A percentile compares a stretch with the other conserved stretches of the same genome.
Evolutionary conservation across 495 filamentous ascomycete species (phyloP).

Genomic region (Penicillium simplicissimum): DNA sequence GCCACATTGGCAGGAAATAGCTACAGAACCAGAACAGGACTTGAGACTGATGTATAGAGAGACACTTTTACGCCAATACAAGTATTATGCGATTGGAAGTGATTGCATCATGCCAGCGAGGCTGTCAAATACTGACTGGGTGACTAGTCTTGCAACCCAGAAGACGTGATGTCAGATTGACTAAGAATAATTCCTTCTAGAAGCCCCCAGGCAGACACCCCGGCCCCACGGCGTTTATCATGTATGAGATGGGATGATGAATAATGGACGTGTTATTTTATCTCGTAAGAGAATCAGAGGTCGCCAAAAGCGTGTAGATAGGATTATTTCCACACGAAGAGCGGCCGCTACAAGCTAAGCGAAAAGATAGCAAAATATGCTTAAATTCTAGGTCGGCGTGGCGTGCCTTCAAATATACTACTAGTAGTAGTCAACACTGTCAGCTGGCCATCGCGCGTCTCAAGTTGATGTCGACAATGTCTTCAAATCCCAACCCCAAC

Average conservation of each 20-base stretch:
- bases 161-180: not conserved
- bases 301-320: not conserved
- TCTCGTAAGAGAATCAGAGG: not conserved
- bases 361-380: not conserved
- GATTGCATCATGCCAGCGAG: not conserved
- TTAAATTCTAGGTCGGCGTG: not conserved
- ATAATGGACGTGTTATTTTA: not conserved
- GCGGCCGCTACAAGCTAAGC: not conserved
- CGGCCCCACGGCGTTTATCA: not conserved
- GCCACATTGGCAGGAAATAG: not conserved
- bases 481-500: not conserved
- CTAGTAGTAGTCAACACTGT: too few relatives aligned
- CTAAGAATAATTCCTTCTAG: slow-evolving; percentile 1
- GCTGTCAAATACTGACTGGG: not conserved
- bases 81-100: too few relatives aligned
- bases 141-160: not conserved
- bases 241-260: not conserved
- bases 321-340: not conserved
- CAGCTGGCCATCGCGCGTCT: not conserved
- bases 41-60: not conserved
- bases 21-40: not conserved
- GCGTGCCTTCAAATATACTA: not conserved
- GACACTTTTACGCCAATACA: too few relatives aligned
- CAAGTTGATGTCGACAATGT: not conserved
- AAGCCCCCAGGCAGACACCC: not conserved